Evolutionary conservation across 2,329 filamentous ascomycete species (phyloP).

Genomic region (Sordariomycetes sp.): DNA sequence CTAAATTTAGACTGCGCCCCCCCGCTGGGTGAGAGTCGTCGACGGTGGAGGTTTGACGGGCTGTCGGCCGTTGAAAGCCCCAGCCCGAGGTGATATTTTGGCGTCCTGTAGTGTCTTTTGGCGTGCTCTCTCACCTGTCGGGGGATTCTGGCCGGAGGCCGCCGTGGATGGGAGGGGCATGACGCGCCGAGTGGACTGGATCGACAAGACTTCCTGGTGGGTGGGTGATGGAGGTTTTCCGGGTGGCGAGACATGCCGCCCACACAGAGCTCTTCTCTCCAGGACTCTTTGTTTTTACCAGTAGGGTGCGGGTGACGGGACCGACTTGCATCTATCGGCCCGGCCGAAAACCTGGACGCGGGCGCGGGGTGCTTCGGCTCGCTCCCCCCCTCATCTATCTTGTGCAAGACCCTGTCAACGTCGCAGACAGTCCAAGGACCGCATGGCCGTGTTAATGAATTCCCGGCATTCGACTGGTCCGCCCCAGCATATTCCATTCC

Average conservation of each 20-base stretch:
- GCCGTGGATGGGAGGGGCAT: too few relatives aligned
- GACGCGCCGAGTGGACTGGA: too few relatives aligned
- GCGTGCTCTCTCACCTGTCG: too few relatives aligned
- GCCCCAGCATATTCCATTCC: too few relatives aligned
- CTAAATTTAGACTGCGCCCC: not conserved
- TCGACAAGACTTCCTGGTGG: too few relatives aligned
- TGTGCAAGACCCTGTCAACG: not conserved
- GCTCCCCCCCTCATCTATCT: not conserved
- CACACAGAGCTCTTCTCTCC: not conserved
- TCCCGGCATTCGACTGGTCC: too few relatives aligned
- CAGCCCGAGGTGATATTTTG: not conserved
- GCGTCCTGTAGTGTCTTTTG: too few relatives aligned
- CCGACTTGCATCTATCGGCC: not conserved
- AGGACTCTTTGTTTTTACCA: too few relatives aligned
- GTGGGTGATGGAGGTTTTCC: too few relatives aligned
- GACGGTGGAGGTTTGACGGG: not conserved
- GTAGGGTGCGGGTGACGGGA: not conserved
- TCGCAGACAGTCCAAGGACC: not conserved
- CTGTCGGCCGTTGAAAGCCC: not conserved
- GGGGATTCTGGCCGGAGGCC: too few relatives aligned
- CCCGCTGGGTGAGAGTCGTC: not conserved
- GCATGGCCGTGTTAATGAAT: too few relatives aligned
- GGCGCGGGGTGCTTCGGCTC: not conserved
- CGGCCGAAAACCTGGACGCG: not conserved
- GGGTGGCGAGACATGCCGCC: not conserved